These are phyloP conservation scores for Amanita subjunquillea DNA, from an alignment of 768 basidiomycete genomes.

Conservation along the genomic window DNA sequence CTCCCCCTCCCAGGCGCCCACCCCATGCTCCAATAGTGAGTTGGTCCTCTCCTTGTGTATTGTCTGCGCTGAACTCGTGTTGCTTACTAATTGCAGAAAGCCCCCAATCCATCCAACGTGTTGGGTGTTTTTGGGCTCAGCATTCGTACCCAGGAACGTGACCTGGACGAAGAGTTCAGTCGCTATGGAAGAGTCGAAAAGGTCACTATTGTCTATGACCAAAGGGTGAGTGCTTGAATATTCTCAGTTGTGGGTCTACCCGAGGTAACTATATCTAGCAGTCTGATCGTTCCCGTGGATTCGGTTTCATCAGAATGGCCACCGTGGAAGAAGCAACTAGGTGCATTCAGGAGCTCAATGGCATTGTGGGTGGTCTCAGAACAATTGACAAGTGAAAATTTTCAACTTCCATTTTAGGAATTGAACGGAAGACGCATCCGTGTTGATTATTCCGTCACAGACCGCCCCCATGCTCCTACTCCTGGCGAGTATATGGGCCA, in stretches of 20 bases:
- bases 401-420: constrained; percentile 38
- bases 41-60: constrained; percentile 14
- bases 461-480: constrained; percentile 89
- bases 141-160: constrained; percentile 88
- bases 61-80: constrained; percentile 9
- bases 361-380: constrained; percentile 50
- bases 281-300: constrained; percentile 95
- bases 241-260: background rate
- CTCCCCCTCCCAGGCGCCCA: constrained; percentile 53
- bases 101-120: constrained; percentile 79
- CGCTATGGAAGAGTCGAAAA: constrained; percentile 88
- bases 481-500: constrained; percentile 98
- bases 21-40: constrained; percentile 68
- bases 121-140: constrained; percentile 98
- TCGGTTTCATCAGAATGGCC: constrained; percentile 95
- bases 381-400: constrained; percentile 4
- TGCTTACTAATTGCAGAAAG: constrained; percentile 47
- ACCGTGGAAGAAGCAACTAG: constrained; percentile 78
- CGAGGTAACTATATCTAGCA: constrained; percentile 16
- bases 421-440: constrained; percentile 93
- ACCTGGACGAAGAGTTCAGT: constrained; percentile 90
- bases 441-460: constrained; percentile 94
- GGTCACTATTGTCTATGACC: constrained; percentile 95
- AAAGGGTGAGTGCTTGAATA: constrained; percentile 53
- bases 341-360: constrained; percentile 88